A percentile compares a stretch with the other conserved stretches of the same genome.
Conservation (phyloP, 2,329 filamentous ascomycete species). For the Hypoxylon sp. region DNA sequence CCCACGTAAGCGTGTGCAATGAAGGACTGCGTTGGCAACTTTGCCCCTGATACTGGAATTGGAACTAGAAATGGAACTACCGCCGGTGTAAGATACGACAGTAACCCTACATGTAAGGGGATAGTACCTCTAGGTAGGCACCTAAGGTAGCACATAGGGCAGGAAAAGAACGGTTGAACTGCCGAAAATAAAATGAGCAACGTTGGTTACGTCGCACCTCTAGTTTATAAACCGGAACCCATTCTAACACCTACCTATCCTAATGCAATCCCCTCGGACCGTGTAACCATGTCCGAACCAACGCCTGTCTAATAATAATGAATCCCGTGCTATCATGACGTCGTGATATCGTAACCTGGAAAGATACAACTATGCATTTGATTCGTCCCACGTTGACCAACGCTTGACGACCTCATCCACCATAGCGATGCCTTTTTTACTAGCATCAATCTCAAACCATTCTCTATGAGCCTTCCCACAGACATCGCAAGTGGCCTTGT, state of each 20-base stretch:
- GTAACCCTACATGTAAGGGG: constrained; percentile 27
- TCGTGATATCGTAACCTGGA: constrained; percentile 22
- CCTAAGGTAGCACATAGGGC: constrained; percentile 13
- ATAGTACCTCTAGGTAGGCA: not conserved
- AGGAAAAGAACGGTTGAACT: constrained; percentile 22
- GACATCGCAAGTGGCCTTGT: constrained; percentile 74
- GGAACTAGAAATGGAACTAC: constrained; percentile 10
- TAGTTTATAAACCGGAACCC: constrained; percentile 17
- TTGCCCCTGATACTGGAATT: not conserved
- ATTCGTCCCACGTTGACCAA: constrained; percentile 89
- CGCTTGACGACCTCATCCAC: constrained; percentile 79
- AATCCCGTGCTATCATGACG: constrained; percentile 10
- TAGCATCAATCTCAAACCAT: constrained; percentile 93
- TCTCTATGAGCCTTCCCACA: constrained; percentile 91
- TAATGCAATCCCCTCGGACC: constrained; percentile 21
- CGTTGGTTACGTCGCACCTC: constrained; percentile 19
- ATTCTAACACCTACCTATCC: constrained; percentile 17
- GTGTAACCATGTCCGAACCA: constrained; percentile 19
- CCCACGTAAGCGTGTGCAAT: constrained; percentile 1
- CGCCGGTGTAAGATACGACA: constrained; percentile 18
- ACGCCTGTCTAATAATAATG: constrained; percentile 19
- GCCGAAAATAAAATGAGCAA: constrained; percentile 29
- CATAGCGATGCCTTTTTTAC: constrained; percentile 76
- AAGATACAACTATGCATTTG: constrained; percentile 28
- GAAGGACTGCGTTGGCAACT: constrained; percentile 8